A percentile compares a stretch with the other conserved stretches of the same genome.
Conservation (phyloP, 176 grass and related monocot genomes). For the Triticum turgidum region DNA sequence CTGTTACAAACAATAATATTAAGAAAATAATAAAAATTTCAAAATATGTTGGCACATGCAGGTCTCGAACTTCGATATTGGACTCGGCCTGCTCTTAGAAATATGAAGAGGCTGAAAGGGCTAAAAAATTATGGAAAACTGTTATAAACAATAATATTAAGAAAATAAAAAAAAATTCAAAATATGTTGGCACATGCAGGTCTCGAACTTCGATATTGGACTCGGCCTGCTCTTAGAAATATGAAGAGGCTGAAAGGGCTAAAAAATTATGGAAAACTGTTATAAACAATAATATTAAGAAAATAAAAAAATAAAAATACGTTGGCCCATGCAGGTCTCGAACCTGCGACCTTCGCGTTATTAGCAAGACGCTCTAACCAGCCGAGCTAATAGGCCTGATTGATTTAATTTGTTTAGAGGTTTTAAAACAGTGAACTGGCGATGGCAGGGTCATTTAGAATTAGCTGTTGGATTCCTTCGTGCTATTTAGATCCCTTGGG, state of each 20-base stretch:
- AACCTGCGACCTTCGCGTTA: conserved; percentile 96
- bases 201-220: conserved; percentile 46
- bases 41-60: conserved; percentile 52
- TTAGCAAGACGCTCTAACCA: conserved; percentile 90
- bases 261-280: too few relatives aligned
- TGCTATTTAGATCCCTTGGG: too few relatives aligned
- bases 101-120: too few relatives aligned
- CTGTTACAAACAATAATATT: too few relatives aligned
- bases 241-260: too few relatives aligned
- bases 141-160: neutral
- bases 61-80: conserved; percentile 50
- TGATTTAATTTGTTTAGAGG: fast-evolving
- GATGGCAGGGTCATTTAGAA: too few relatives aligned
- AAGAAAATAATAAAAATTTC: neutral
- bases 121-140: too few relatives aligned
- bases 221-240: too few relatives aligned
- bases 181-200: conserved; percentile 58
- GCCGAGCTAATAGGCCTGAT: too few relatives aligned
- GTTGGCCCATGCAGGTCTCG: conserved; percentile 81
- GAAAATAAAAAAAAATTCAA: neutral
- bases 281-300: neutral
- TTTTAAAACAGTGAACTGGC: too few relatives aligned
- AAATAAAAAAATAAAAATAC: neutral
- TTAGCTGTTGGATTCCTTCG: too few relatives aligned
- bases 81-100: too few relatives aligned